Evolutionary conservation across 441 rosid species (phyloP).

Genomic region (Corymbia citriodora): DNA sequence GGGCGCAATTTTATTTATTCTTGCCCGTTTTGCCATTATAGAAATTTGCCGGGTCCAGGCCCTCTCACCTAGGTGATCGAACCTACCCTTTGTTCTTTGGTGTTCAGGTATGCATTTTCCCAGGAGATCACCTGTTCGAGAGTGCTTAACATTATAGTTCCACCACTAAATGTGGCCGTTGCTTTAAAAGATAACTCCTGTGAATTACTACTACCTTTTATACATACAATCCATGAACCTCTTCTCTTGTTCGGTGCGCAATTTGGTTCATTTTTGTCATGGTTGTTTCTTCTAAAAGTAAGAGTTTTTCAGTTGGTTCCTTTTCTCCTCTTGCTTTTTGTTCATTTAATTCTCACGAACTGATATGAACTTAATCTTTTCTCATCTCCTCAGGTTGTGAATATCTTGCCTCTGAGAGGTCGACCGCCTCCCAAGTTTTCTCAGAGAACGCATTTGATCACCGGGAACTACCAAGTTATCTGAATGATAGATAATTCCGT

Average conservation of each 20-base stretch:
- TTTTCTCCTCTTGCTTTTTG: not conserved
- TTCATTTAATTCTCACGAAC: not conserved
- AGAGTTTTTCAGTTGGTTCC: not conserved
- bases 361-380: not conserved
- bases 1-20: not conserved
- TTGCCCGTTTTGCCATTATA: not conserved
- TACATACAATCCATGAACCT: too few relatives aligned
- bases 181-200: too few relatives aligned
- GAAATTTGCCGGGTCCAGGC: not conserved
- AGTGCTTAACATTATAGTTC: not conserved
- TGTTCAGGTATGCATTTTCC: too few relatives aligned
- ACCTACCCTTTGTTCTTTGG: too few relatives aligned
- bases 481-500: slow-evolving; percentile 16
- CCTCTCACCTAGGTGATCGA: not conserved
- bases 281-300: not conserved
- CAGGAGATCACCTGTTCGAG: not conserved
- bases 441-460: slow-evolving; percentile 68
- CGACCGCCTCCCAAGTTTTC: slow-evolving; percentile 78
- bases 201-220: too few relatives aligned
- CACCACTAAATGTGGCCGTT: not conserved
- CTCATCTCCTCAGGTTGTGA: slow-evolving; percentile 45
- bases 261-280: not conserved
- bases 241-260: too few relatives aligned
- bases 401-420: slow-evolving; percentile 70
- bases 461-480: slow-evolving; percentile 76